Conservation (phyloP, 2,329 filamentous ascomycete genomes). For the Colletotrichum sp. region DNA sequence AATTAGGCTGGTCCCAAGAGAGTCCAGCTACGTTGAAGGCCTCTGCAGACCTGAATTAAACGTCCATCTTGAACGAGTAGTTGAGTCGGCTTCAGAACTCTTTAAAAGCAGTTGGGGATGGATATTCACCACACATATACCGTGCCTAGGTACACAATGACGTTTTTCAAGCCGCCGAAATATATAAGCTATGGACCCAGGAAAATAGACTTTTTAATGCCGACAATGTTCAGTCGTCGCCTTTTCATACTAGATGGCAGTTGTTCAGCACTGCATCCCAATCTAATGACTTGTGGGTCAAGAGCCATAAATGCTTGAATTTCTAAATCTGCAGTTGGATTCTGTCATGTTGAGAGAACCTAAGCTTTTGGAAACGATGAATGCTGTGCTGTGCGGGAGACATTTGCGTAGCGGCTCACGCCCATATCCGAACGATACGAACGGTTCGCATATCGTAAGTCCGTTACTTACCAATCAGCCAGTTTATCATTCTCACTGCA, state of each 20-base stretch:
- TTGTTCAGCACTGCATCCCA: background rate
- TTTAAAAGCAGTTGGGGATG: rapidly evolving
- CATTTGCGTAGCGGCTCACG: background rate
- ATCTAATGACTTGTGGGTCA: rapidly evolving
- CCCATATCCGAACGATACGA: background rate
- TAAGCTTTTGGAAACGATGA: background rate
- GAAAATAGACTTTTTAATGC: rapidly evolving
- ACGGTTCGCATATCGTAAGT: background rate
- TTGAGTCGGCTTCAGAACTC: background rate
- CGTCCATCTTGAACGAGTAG: background rate
- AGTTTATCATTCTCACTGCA: background rate
- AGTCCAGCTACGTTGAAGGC: background rate
- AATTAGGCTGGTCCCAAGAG: rapidly evolving
- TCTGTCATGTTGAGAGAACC: background rate
- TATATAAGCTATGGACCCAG: background rate
- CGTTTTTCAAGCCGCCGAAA: rapidly evolving
- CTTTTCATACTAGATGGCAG: rapidly evolving
- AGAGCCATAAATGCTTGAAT: background rate
- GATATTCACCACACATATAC: too few relatives aligned
- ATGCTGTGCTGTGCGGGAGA: background rate
- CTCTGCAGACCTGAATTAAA: rapidly evolving
- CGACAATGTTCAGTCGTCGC: background rate
- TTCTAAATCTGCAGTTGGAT: rapidly evolving
- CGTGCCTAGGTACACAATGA: too few relatives aligned
- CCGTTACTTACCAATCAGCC: background rate